These are phyloP conservation scores for Blastobotrys raffinosifermentans DNA, from an alignment of 1,139 yeast genomes.

Conservation along the genomic window DNA sequence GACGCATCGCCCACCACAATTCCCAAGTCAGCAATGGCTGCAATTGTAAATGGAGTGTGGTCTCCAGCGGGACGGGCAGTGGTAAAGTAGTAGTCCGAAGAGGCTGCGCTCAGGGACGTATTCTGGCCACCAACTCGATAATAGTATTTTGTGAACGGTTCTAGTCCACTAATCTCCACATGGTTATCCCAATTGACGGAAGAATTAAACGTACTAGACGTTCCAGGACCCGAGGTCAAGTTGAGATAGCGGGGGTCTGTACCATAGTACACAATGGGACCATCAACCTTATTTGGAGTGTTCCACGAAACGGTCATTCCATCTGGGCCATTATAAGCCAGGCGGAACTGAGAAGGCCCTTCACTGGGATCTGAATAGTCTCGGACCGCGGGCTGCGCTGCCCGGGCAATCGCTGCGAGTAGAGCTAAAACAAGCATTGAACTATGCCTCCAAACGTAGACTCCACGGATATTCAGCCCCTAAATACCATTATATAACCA, in stretches of 20 bases:
- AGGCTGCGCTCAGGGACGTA: not conserved
- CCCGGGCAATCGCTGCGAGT: no score
- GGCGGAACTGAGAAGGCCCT: conserved; percentile 4
- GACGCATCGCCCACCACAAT: conserved; percentile 24
- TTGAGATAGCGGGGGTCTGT: conserved; percentile 16
- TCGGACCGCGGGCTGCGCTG: not conserved
- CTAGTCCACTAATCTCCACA: conserved; percentile 23
- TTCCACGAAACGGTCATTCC: conserved; percentile 20
- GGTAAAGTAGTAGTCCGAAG: conserved; percentile 13
- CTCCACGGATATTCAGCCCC: no score
- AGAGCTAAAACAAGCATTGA: no score
- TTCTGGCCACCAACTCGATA: conserved; percentile 21
- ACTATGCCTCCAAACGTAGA: no score
- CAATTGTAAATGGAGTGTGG: conserved; percentile 12
- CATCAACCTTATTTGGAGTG: conserved; percentile 18
- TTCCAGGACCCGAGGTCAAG: conserved; percentile 17
- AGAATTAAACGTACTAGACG: conserved; percentile 23
- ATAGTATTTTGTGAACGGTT: conserved; percentile 28
- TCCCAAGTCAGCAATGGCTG: conserved; percentile 20
- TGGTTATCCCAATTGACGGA: conserved; percentile 28
- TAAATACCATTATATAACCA: no score
- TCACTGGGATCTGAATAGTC: not conserved
- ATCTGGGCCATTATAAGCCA: conserved; percentile 14
- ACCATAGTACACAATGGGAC: conserved; percentile 28
- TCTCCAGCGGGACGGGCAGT: conserved; percentile 15